Base-by-base conservation (phyloP, 129 eudicot genomes). In the Silybum marianum region DNA sequence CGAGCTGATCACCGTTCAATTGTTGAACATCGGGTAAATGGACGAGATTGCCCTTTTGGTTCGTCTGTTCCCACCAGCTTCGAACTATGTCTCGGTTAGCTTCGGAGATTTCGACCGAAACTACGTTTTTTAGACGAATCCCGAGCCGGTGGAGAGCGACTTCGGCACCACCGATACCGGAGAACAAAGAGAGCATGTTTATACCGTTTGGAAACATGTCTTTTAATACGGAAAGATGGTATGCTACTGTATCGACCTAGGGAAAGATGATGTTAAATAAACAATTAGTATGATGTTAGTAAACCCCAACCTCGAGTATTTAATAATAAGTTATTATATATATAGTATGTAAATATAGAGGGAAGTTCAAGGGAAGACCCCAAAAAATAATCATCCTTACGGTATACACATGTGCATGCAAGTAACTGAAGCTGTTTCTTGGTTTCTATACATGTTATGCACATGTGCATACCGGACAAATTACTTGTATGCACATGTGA, bases 11-110 rank as follows among this genome's bases (percentile, higher is more conserved):
- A 5, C 74, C 87, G 11, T 90, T 78, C 7, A 95, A 7, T 39
- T 68, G 63, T 58, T 85, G 90, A 8, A 95, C 90, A 79, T 95
- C 99, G 4, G 82, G 86, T 3, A 88, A 84, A 73, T 95, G 93
- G 9, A 86, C 62, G 9, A 94, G 80, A 10, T 69, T 85, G 2
- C 98, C 97, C 48, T 83, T 87, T 74, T 94, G 98, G 65, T 89
- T 87, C 1, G 98, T 94, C 65, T 94, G 98, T 73, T 94, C 97
- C 96, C 97, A 94, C 98, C 96, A 94, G 40, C 93, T 82, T 78
- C 91, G 79, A 11, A 90, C 87, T 2, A 94, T 85, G 65, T 90
- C 88, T 74, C 96, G 77, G 86, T 90, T 94, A 11, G 81, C 96
- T 73, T 89, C 90, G 0, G 96, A 92, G 38, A 87, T 86, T 75